Evolutionary conservation across 1,284 basidiomycete genomes (phyloP), one percentile per base, ranked within the genome.

Genomic region (Spongiforma sp.): DNA sequence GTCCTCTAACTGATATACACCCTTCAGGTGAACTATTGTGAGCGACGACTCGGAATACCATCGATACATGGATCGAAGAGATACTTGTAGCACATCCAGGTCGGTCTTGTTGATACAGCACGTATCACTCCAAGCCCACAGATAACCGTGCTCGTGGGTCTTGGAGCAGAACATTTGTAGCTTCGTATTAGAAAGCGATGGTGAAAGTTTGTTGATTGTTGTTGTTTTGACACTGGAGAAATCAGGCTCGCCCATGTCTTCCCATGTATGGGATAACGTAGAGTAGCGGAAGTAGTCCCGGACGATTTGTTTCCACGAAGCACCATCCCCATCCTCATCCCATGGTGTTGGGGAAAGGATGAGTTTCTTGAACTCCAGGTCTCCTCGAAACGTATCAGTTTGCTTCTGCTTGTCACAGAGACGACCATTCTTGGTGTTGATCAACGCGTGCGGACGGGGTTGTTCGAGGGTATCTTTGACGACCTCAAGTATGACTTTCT

Each of bases 201-300:
- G 57, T 7, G 28, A 53, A 11, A 65, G 59, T 36, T 60, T 39
- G 9, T 73, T 52, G 14, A 73, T 37, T 14, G 69, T 65, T 36
- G 32, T 33, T 19, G 61, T 54, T 12, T 61, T 15, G 28, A 71
- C 19, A 17, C 68, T 61, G 28, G 68, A 62, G 30, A 64, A 70
- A 12, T 62, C 59, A 1, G 69, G 68, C n/a, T 72, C 70, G 12
- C 65, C 46, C 9, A 36, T 24, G 15, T 46, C 68, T 11, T 66
- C 71, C 71, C 71, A 71, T 1, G 65, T 72, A 37, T 71, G 69
- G 11, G 69, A 73, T n/a, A 71, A 70, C n/a, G 65, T 73, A 5
- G 68, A 70, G 5, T 73, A 71, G 58, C 61, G 61, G 46, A 65
- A 71, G 30, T 50, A 73, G 19, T 61, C 54, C 50, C 54, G 43